Evolutionary conservation across 495 filamentous ascomycete species (phyloP).

Genomic region (Talaromyces stipitatus): DNA sequence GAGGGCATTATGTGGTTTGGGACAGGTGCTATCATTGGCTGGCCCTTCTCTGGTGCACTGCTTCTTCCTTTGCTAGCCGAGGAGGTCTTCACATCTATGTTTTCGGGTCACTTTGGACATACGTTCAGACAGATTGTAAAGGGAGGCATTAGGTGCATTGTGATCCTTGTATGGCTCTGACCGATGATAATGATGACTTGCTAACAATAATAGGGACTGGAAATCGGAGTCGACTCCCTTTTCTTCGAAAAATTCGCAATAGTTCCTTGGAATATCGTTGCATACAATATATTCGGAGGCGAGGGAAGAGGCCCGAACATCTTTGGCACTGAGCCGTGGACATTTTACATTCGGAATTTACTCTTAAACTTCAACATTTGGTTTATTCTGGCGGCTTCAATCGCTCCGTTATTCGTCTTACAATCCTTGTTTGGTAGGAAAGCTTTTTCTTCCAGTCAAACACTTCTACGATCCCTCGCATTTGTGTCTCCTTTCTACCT

Average conservation of each 20-base stretch:
- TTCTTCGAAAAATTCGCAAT: constrained; percentile 74
- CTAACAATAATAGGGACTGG: constrained; percentile 38
- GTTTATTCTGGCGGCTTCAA: constrained; percentile 74
- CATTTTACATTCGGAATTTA: constrained; percentile 90
- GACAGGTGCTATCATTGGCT: constrained; percentile 80
- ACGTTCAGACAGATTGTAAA: constrained; percentile 51
- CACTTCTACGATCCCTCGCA: constrained; percentile 59
- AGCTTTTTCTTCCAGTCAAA: constrained; percentile 32
- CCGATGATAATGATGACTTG: neutral
- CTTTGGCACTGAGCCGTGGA: constrained; percentile 95
- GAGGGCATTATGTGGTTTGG: constrained; percentile 89
- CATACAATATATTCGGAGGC: constrained; percentile 87
- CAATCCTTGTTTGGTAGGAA: constrained; percentile 36
- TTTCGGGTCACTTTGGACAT: constrained; percentile 51
- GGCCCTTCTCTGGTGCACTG: constrained; percentile 87
- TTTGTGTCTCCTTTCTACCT: constrained; percentile 83
- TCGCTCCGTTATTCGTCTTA: constrained; percentile 53
- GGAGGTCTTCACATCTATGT: constrained; percentile 55
- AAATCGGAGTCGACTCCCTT: constrained; percentile 62
- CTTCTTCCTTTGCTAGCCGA: constrained; percentile 76
- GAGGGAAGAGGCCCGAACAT: constrained; percentile 77
- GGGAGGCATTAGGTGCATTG: constrained; percentile 56
- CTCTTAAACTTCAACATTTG: constrained; percentile 92
- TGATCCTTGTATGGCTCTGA: constrained; percentile 59
- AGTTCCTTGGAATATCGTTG: constrained; percentile 86